Evolutionary conservation across 768 basidiomycete genomes (phyloP).

Genomic region (Termitomyces sp.): DNA sequence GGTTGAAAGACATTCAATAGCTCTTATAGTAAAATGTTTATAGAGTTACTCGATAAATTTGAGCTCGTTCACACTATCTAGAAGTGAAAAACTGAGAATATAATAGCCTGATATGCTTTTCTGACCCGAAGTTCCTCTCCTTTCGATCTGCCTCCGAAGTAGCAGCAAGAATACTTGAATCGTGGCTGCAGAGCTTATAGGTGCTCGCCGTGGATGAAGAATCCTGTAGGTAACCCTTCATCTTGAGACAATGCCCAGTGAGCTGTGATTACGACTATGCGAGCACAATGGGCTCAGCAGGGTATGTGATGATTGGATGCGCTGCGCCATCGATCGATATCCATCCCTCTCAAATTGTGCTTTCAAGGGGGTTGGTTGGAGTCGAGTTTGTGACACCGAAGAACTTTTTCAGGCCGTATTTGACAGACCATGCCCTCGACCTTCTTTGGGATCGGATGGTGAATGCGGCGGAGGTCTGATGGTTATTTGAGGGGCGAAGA

Average conservation of each 20-base stretch:
- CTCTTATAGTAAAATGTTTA: neutral
- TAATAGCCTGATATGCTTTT: neutral
- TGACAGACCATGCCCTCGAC: constrained; percentile 9
- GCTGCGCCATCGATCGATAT: neutral
- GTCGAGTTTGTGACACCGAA: constrained; percentile 8
- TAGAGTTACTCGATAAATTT: neutral
- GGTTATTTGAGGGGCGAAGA: constrained; percentile 23
- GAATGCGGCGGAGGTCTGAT: neutral
- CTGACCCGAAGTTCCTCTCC: neutral
- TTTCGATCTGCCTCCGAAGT: neutral
- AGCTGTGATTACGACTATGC: neutral
- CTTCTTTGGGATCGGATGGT: neutral
- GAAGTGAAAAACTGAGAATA: neutral
- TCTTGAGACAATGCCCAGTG: neutral
- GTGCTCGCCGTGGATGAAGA: neutral
- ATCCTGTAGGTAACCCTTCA: neutral
- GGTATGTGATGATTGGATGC: neutral
- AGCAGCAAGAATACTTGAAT: neutral
- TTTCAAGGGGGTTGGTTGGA: neutral
- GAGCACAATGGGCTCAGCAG: constrained; percentile 6
- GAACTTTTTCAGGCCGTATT: constrained; percentile 11
- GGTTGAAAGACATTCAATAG: neutral
- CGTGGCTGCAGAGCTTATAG: neutral
- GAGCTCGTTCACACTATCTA: no score
- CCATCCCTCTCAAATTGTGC: neutral